Evolutionary conservation across 1,284 basidiomycete genomes (phyloP).

Genomic region (Agaricales sp.): DNA sequence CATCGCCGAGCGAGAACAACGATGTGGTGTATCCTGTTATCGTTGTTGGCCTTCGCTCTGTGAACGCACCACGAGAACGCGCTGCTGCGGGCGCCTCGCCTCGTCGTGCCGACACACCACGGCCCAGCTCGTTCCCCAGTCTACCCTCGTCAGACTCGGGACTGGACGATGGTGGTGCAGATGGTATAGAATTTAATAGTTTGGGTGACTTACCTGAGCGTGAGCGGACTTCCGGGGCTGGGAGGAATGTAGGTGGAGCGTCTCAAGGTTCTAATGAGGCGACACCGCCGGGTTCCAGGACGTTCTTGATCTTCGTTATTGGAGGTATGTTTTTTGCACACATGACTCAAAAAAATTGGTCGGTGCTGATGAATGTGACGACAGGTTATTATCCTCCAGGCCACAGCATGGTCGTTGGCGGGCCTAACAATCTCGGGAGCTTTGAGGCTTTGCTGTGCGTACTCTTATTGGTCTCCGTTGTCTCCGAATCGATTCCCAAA

Average conservation of each 20-base stretch:
- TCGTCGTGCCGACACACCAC: no score
- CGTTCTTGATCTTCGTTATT: slow-evolving; percentile 76
- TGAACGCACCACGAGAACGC: slow-evolving; percentile 38
- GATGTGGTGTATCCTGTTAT: slow-evolving; percentile 73
- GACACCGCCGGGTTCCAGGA: slow-evolving; percentile 51
- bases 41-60: slow-evolving; percentile 69
- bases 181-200: no score
- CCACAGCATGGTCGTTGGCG: slow-evolving; percentile 74
- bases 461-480: slow-evolving; percentile 9
- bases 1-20: no score
- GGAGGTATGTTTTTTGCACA: slow-evolving; percentile 38
- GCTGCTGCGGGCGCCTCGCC: no score
- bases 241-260: slow-evolving; percentile 42
- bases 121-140: no score
- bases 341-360: slow-evolving; percentile 5
- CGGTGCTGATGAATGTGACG: no score
- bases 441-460: slow-evolving; percentile 68
- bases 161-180: no score
- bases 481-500: slow-evolving; percentile 6
- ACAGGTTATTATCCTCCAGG: slow-evolving; percentile 79
- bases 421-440: slow-evolving; percentile 57
- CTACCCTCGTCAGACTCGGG: slow-evolving; percentile 16
- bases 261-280: slow-evolving; percentile 16
- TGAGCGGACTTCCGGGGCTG: slow-evolving; percentile 39
- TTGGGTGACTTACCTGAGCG: no score